Evolutionary conservation across 805 yeast species (phyloP).

Genomic region (Yarrowia porcina): DNA sequence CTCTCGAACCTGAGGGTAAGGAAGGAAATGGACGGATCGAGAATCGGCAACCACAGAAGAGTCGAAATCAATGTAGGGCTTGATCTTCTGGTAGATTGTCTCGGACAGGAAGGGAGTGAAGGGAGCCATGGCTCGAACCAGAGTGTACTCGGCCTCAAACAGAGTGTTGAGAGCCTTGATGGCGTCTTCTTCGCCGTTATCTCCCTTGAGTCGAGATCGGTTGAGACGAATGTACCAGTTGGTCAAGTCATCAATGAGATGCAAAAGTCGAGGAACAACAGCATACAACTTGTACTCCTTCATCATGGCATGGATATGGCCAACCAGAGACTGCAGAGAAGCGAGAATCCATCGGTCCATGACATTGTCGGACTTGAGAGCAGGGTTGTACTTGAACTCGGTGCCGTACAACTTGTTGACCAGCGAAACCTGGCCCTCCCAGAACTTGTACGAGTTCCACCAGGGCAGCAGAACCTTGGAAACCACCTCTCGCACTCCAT

Average conservation of each 20-base stretch:
- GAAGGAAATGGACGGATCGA: slow-evolving; percentile 89
- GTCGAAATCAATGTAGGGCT: slow-evolving; percentile 43
- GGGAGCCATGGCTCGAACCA: slow-evolving; percentile 97
- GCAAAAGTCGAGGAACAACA: slow-evolving; percentile 88
- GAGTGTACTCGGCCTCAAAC: slow-evolving; percentile 82
- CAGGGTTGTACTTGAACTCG: slow-evolving; percentile 70
- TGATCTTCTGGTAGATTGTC: slow-evolving; percentile 75
- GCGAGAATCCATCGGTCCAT: slow-evolving; percentile 98
- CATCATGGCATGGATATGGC: slow-evolving; percentile 89
- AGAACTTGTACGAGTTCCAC: slow-evolving; percentile 97
- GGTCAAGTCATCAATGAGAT: slow-evolving; percentile 88
- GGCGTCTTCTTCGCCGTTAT: slow-evolving; percentile 80
- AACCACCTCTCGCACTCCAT: slow-evolving; percentile 97
- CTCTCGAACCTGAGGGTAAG: slow-evolving; percentile 80
- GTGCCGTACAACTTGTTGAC: slow-evolving; percentile 69
- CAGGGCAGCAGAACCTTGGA: slow-evolving; percentile 95
- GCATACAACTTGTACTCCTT: slow-evolving; percentile 83
- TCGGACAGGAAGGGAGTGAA: slow-evolving; percentile 97
- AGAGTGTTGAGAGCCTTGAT: slow-evolving; percentile 83
- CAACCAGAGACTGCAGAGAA: slow-evolving; percentile 86
- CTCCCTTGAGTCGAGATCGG: slow-evolving; percentile 97
- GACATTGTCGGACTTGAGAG: slow-evolving; percentile 69
- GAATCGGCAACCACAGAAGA: slow-evolving; percentile 53
- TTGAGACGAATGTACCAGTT: slow-evolving; percentile 99
- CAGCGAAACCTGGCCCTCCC: slow-evolving; percentile 88